Conservation (phyloP, 805 yeast genomes). For the Teunomyces lycoperdinae region DNA sequence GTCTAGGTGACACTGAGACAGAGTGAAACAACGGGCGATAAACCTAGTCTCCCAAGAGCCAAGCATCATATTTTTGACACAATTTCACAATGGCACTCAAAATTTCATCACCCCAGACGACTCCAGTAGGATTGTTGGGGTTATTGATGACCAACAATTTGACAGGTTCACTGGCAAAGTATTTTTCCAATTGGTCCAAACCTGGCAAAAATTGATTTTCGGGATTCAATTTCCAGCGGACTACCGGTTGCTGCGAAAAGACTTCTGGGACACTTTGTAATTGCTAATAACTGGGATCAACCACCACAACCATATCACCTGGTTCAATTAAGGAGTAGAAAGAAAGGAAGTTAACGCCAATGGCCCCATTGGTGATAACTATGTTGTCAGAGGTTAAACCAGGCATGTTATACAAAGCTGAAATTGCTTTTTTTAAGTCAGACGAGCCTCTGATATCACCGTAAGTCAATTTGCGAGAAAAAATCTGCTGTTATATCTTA, state of each 20-base stretch:
- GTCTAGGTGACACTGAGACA: conserved; percentile 27
- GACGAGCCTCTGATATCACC: conserved; percentile 48
- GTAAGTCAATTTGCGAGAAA: conserved; percentile 34
- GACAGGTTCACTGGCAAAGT: conserved; percentile 33
- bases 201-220: conserved; percentile 39
- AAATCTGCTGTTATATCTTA: background rate
- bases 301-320: conserved; percentile 47
- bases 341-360: conserved; percentile 51
- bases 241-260: conserved; percentile 39
- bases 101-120: conserved; percentile 33
- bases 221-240: conserved; percentile 26
- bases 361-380: conserved; percentile 53
- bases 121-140: conserved; percentile 44
- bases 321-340: conserved; percentile 43
- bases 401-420: conserved; percentile 28
- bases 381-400: conserved; percentile 33
- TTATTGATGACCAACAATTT: conserved; percentile 45
- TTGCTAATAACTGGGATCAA: conserved; percentile 52
- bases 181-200: conserved; percentile 24
- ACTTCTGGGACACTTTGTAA: conserved; percentile 45
- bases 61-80: conserved; percentile 26
- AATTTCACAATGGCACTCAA: conserved; percentile 35
- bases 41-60: conserved; percentile 49
- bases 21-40: conserved; percentile 52
- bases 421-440: conserved; percentile 33